phyloP scores from a whole-genome alignment of 2,329 filamentous ascomycete species.

The Fusarium oxysporum region DNA sequence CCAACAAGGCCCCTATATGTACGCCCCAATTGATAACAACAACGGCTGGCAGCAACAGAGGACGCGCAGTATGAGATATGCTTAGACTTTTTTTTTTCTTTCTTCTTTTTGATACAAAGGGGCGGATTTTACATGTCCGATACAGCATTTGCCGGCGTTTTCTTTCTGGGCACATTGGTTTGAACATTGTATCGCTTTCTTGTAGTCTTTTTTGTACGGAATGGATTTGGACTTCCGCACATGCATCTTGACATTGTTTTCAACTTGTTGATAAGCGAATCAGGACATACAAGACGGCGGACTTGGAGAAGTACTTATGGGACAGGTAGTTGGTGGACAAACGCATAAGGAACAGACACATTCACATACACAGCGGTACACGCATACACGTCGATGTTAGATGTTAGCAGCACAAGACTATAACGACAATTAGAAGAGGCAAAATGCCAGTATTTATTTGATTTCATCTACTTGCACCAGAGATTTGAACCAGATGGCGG shows the following conservation, averaged over 20 bases:
- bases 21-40: slow-evolving; percentile 35
- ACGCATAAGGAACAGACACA: slow-evolving; percentile 1
- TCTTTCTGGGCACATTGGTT: slow-evolving; percentile 15
- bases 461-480: background rate
- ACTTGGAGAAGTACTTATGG: background rate
- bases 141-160: slow-evolving; percentile 42
- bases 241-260: slow-evolving; percentile 11
- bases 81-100: slow-evolving; percentile 31
- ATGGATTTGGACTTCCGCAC: background rate
- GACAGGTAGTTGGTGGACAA: slow-evolving; percentile 9
- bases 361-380: slow-evolving; percentile 19
- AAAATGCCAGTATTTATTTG: slow-evolving; percentile 1
- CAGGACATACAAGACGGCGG: slow-evolving; percentile 14
- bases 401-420: slow-evolving; percentile 11
- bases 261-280: slow-evolving; percentile 1
- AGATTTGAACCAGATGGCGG: background rate
- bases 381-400: slow-evolving; percentile 5
- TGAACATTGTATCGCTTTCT: background rate
- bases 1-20: slow-evolving; percentile 36
- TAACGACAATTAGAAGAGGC: slow-evolving; percentile 18
- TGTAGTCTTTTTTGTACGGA: background rate
- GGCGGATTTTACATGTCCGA: background rate
- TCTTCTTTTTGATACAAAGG: background rate
- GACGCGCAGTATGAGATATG: slow-evolving; percentile 48
- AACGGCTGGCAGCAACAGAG: slow-evolving; percentile 34